Percentiles rank a stretch among this genome's conserved stretches.
phyloP scores from a whole-genome alignment of 129 eudicot species.

The Helianthus annuus region HanXRQr2.0-SUNRISE NC_035447.2:45767561-45768060 shows the following conservation, averaged over 20 bases:
- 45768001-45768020: no score
- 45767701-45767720: constrained; percentile 39
- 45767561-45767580: constrained; percentile 13
- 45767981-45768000: constrained; percentile 18
- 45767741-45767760: constrained; percentile 26
- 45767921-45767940: constrained; percentile 31
- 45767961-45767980: constrained; percentile 20
- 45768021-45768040: no score
- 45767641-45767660: constrained; percentile 36
- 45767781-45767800: constrained; percentile 22
- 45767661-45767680: constrained; percentile 28
- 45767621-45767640: constrained; percentile 29
- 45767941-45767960: constrained; percentile 35
- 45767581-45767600: not conserved
- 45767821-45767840: constrained; percentile 22
- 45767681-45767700: constrained; percentile 42
- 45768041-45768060: no score
- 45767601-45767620: constrained; percentile 38
- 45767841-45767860: not conserved
- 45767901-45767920: constrained; percentile 29
- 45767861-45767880: constrained; percentile 29
- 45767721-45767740: constrained; percentile 44
- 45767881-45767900: constrained; percentile 8
- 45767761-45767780: constrained; percentile 24
- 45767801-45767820: constrained; percentile 18